Evolutionary conservation across 2,329 filamentous ascomycete genomes (phyloP), one percentile per base, ranked within the genome.

Genomic region (Colletotrichum coccodes): DNA sequence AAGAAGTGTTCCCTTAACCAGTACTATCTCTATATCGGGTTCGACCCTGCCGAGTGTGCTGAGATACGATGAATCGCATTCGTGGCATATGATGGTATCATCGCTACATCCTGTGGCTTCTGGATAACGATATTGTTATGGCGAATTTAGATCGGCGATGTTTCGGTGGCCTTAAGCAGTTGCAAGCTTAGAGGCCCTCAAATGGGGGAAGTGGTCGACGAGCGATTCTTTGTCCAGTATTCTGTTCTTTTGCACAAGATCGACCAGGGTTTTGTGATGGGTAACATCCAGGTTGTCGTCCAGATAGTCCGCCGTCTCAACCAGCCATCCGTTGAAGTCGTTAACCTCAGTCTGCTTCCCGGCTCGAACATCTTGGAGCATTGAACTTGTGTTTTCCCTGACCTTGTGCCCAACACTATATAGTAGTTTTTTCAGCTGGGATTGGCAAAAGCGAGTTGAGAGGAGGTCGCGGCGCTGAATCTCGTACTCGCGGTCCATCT

Each of bases 241-340:
- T 34, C 67, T 70, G 26, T 76, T 74, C 4, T 72, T 73, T 71
- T 84, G 81, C 12, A 88, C 83, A 50, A 87, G 73, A 36, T 76
- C 72, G 16, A 86, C 76, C 38, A 88, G 72, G 60, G 72, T 78
- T 71, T 77, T 75, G 73, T 88, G 82, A 7, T 76, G 76, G 34
- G 76, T 73, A 54, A 84, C 74, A 58, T 79, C 75, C 12, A 81
- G 60, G 21, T 73, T 74, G 21, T 72, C 68, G 44, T 76, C 76
- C 4, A 86, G 76, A 34, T 81, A 80, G 21, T 71, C 74, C 6
- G 82, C 84, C 73, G 78, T 85, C 44, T 85, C 84, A 38, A 85
- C 78, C 21, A 90, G 77, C 83, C 86, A 90, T 60, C 89, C 89
- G 73, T 90, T 90, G 72, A 91, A 86, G 71, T 89, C 87, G 57